These are phyloP conservation scores for Ajuga reptans DNA, from an alignment of 305 asterid genomes.

Conservation along the genomic window DNA sequence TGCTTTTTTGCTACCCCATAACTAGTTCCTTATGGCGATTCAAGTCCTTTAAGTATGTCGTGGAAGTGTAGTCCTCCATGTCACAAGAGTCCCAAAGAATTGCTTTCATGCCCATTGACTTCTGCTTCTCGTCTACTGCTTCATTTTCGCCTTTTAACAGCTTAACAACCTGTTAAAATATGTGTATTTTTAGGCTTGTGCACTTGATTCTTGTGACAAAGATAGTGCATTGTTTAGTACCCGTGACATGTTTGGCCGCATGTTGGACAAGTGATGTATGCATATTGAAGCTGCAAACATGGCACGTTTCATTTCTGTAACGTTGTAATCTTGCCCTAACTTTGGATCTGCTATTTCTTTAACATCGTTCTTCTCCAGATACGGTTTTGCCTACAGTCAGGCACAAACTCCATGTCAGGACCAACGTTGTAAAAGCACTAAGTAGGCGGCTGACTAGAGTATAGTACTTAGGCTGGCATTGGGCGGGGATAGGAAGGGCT, in stretches of 20 bases:
- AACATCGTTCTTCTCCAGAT: conserved; percentile 57
- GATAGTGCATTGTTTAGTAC: conserved; percentile 28
- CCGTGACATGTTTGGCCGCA: conserved; percentile 86
- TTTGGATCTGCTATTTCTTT: conserved; percentile 74
- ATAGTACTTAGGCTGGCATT: background rate
- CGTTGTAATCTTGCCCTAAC: conserved; percentile 47
- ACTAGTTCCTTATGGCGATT: conserved; percentile 82
- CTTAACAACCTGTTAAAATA: conserved; percentile 48
- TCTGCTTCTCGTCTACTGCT: conserved; percentile 49
- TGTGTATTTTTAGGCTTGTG: background rate
- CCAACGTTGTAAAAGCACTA: too few species aligned
- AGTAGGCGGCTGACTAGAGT: background rate
- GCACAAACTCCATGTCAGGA: background rate
- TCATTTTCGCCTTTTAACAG: conserved; percentile 62
- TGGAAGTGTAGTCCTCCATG: conserved; percentile 61
- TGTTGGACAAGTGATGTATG: conserved; percentile 71
- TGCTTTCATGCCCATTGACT: conserved; percentile 54
- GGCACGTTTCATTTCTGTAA: conserved; percentile 64
- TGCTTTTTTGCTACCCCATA: conserved; percentile 45
- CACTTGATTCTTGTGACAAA: background rate
- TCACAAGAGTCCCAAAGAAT: conserved; percentile 56
- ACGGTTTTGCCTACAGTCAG: conserved; percentile 68
- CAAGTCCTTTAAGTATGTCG: conserved; percentile 66
- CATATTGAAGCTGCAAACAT: conserved; percentile 79
- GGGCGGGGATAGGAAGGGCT: background rate